phyloP scores from a whole-genome alignment of 257 asterid genomes.

The Solanum tacnaense region DNA sequence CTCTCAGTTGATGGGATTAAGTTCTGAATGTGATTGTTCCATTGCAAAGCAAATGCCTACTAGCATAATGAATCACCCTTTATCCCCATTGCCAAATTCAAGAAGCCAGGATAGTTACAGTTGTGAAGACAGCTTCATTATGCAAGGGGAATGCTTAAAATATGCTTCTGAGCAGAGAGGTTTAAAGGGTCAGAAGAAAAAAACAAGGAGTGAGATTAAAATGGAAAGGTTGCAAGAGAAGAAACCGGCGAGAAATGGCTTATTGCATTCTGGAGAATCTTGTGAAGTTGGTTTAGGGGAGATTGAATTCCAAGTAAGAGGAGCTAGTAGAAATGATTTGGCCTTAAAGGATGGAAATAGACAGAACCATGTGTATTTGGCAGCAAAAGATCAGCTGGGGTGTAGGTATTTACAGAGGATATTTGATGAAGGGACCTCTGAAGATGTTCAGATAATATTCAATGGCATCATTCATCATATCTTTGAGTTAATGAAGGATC shows the following conservation, averaged over 20 bases:
- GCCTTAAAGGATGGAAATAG: constrained; percentile 1
- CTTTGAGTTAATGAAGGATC: constrained; percentile 29
- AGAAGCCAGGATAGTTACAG: neutral
- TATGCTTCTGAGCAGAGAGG: constrained; percentile 5
- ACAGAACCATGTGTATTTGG: constrained; percentile 8
- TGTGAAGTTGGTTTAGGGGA: neutral
- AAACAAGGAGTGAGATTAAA: neutral
- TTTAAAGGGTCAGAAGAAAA: constrained; percentile 13
- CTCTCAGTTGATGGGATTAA: constrained; percentile 4
- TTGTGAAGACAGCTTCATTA: constrained; percentile 3
- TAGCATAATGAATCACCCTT: neutral
- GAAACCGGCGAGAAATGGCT: neutral
- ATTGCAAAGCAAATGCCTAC: neutral
- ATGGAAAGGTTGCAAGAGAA: neutral
- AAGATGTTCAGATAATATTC: constrained; percentile 23
- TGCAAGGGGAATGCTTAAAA: constrained; percentile 8
- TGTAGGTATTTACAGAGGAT: constrained; percentile 26
- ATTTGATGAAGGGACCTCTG: constrained; percentile 23
- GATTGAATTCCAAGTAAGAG: neutral
- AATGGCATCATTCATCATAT: constrained; percentile 19
- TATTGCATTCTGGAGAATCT: neutral
- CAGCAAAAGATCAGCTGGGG: constrained; percentile 32
- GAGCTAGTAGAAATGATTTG: neutral
- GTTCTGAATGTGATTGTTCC: constrained; percentile 1
- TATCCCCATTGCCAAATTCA: neutral